These are phyloP conservation scores for Moelleriella libera DNA, from an alignment of 2,329 filamentous ascomycete species.

Conservation along the genomic window DNA sequence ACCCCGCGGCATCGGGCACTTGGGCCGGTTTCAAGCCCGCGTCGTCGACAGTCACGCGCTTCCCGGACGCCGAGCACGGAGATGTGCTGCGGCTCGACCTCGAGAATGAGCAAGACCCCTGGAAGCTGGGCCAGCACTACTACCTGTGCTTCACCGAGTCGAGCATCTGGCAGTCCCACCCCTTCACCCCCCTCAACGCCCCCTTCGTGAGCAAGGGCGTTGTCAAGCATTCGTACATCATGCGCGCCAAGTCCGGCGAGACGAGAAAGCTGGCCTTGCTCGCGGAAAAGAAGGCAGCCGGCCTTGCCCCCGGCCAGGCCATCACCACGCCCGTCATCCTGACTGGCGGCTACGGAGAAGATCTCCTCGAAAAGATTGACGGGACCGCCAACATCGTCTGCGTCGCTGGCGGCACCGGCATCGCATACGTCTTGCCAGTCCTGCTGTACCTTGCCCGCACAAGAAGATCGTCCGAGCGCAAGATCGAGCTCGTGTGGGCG, in stretches of 20 bases:
- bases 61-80: slow-evolving; percentile 41
- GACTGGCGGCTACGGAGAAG: slow-evolving; percentile 48
- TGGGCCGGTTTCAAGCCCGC: slow-evolving; percentile 40
- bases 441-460: slow-evolving; percentile 17
- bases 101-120: slow-evolving; percentile 42
- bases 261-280: slow-evolving; percentile 39
- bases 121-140: slow-evolving; percentile 58
- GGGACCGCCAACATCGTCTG: slow-evolving; percentile 24
- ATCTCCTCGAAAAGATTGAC: slow-evolving; percentile 26
- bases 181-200: slow-evolving; percentile 49
- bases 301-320: slow-evolving; percentile 6
- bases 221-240: slow-evolving; percentile 39
- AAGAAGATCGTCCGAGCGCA: slow-evolving; percentile 31
- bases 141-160: slow-evolving; percentile 53
- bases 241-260: slow-evolving; percentile 44
- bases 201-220: slow-evolving; percentile 25
- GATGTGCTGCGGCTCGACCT: slow-evolving; percentile 55
- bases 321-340: slow-evolving; percentile 41
- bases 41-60: slow-evolving; percentile 28
- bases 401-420: slow-evolving; percentile 25
- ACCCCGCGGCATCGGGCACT: slow-evolving; percentile 22
- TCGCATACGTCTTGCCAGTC: slow-evolving; percentile 23
- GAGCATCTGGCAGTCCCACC: slow-evolving; percentile 59
- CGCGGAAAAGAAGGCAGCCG: slow-evolving; percentile 20
- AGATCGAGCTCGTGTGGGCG: slow-evolving; percentile 51